These are phyloP conservation scores for Saturnispora hagleri DNA, from an alignment of 805 yeast species.

Conservation along the genomic window DNA sequence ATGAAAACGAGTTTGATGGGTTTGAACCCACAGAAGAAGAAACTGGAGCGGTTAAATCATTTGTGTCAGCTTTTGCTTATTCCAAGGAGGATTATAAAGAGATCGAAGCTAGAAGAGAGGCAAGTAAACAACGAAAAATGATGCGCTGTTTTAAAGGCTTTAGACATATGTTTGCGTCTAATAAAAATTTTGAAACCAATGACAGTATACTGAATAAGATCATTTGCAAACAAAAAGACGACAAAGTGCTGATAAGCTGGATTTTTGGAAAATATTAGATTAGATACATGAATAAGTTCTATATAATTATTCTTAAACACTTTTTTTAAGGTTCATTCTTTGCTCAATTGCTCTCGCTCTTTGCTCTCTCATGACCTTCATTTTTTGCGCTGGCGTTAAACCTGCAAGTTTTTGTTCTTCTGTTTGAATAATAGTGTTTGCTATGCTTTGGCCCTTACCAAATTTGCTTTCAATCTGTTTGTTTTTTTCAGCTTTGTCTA, in stretches of 20 bases:
- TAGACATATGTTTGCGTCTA: conserved; percentile 49
- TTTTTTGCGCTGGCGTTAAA: conserved; percentile 63
- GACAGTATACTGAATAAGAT: not conserved
- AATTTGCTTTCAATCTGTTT: conserved; percentile 8
- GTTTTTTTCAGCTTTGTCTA: not conserved
- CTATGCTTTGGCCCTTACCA: conserved; percentile 31
- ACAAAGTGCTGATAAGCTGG: conserved; percentile 4
- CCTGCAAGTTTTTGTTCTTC: conserved; percentile 45
- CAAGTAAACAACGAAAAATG: conserved; percentile 30
- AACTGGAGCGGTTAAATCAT: conserved; percentile 25
- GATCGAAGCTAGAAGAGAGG: conserved; percentile 21
- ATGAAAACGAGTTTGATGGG: conserved; percentile 10
- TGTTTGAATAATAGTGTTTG: conserved; percentile 14
- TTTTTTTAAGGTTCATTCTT: conserved; percentile 36
- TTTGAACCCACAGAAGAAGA: conserved; percentile 10
- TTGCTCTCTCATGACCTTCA: conserved; percentile 82
- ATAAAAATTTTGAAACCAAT: not conserved
- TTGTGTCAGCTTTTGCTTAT: conserved; percentile 45
- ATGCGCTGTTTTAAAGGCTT: conserved; percentile 53
- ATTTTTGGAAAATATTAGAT: conserved; percentile 4
- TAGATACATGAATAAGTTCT: not conserved
- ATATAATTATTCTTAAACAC: not conserved
- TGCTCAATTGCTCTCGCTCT: conserved; percentile 97
- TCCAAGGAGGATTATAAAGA: conserved; percentile 17
- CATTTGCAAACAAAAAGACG: not conserved